These are phyloP conservation scores for Colletotrichum truncatum DNA, from an alignment of 2,329 filamentous ascomycete species.

Conservation along the genomic window DNA sequence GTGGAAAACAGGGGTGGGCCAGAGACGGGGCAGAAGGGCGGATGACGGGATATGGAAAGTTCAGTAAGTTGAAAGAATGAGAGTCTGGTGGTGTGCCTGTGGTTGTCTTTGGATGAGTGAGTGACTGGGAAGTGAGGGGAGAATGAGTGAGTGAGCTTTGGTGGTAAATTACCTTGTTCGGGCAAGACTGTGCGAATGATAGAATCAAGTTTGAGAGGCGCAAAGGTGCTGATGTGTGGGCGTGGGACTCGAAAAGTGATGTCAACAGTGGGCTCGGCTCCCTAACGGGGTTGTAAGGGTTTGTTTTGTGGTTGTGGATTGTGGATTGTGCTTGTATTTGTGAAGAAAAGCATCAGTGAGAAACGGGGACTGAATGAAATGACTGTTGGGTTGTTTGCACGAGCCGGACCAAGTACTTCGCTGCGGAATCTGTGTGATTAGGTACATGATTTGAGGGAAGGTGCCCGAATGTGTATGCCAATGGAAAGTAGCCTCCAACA, in stretches of 20 bases:
- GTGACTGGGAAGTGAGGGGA: not conserved
- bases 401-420: too few species aligned
- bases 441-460: not conserved
- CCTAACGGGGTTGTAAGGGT: not conserved
- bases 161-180: not conserved
- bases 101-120: not conserved
- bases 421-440: not conserved
- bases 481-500: too few species aligned
- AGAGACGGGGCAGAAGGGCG: not conserved
- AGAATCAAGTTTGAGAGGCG: too few species aligned
- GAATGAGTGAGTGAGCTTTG: not conserved
- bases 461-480: too few species aligned
- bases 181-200: not conserved
- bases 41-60: not conserved
- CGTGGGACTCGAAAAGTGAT: conserved; percentile 10
- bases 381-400: not conserved
- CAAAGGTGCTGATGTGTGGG: too few species aligned
- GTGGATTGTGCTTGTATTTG: not conserved
- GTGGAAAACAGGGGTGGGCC: conserved; percentile 3
- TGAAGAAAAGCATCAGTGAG: not conserved
- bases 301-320: not conserved
- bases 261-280: conserved; percentile 20
- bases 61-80: not conserved
- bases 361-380: not conserved
- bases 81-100: not conserved